These are phyloP conservation scores for Penicillium verrucosum DNA, from an alignment of 2,329 filamentous ascomycete genomes.

Conservation along the genomic window DNA sequence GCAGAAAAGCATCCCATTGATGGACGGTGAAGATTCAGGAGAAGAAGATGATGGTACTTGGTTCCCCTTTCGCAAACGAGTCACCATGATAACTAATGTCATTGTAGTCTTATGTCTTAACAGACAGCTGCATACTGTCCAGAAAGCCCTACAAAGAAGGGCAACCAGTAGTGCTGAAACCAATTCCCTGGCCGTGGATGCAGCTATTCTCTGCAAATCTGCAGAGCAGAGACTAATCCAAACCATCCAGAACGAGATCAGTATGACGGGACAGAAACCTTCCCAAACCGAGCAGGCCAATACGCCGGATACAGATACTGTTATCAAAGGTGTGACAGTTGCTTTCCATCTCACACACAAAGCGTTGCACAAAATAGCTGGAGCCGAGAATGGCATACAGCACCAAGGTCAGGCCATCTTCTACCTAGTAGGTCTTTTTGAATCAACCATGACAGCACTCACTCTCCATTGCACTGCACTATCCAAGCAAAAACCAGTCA, in stretches of 20 bases:
- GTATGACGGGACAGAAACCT: conserved; percentile 5
- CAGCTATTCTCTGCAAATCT: conserved; percentile 30
- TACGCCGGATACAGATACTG: conserved; percentile 15
- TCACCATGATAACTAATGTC: conserved; percentile 1
- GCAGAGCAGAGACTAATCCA: conserved; percentile 23
- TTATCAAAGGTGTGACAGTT: conserved; percentile 24
- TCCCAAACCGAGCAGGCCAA: not conserved
- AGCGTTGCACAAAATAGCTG: conserved; percentile 27
- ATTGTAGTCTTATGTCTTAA: conserved; percentile 30
- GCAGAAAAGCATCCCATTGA: not conserved
- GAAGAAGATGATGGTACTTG: not conserved
- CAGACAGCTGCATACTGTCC: conserved; percentile 34
- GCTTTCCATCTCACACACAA: conserved; percentile 28
- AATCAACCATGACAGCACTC: conserved; percentile 27
- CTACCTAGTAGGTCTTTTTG: conserved; percentile 36
- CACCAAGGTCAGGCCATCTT: conserved; percentile 30
- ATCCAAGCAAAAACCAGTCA: conserved; percentile 6
- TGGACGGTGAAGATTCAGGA: not conserved
- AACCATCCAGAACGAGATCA: conserved; percentile 10
- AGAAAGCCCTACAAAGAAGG: conserved; percentile 33
- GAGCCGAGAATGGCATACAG: conserved; percentile 6
- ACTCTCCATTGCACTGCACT: conserved; percentile 24
- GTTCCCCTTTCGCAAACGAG: not conserved
- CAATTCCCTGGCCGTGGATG: conserved; percentile 21
- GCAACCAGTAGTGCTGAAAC: conserved; percentile 9